Evolutionary conservation across 805 yeast genomes (phyloP), one percentile per base, ranked within the genome.

Genomic region (Sugiyamaella qingdaonensis): DNA sequence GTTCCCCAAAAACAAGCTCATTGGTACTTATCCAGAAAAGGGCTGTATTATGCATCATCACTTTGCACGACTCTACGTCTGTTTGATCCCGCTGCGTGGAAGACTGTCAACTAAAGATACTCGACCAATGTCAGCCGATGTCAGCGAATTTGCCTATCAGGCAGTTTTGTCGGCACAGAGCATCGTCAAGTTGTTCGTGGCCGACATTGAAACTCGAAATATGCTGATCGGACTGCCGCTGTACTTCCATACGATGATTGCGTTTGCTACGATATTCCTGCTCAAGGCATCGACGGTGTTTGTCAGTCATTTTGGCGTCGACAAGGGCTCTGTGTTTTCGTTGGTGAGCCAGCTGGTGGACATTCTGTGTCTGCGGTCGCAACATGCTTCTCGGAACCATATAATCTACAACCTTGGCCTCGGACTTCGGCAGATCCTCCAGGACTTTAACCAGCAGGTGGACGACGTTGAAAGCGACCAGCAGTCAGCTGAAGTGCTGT

Each of bases 1-100:
- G 14, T 41, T 41, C 24, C 4, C n/a, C 4, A 41, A 41, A 41
- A 16, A 34, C 8, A 34, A 14, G 16, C n/a, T 34, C 16, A 34
- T 34, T 9, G 51, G 51, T 14, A 48, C 36, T 24, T 48, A 48
- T 36, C 51, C 51, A 13, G 37, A 36, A 14, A 48, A 48, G 37
- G 51, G 51, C 35, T 42, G 37, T 13, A 13, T 35, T 27, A n/a
- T 48, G 32, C 51, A 48, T 35, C 51, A 48, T 27, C 51, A 48
- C 16, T 48, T 48, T 39, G 51, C 43, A 8, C 37, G 46, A n/a
- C 46, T 48, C 24, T 48, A 48, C 37, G 34, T 48, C n/a, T 48
- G 51, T 19, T 29, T 43, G 35, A 31, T 35, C n/a, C 45, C 51
- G 2, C 24, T 48, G 35, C 4, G 51, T 21, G 51, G 51, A 11